Conservation (phyloP, 208 protist genomes). For the Leishmania arabica region DNA sequence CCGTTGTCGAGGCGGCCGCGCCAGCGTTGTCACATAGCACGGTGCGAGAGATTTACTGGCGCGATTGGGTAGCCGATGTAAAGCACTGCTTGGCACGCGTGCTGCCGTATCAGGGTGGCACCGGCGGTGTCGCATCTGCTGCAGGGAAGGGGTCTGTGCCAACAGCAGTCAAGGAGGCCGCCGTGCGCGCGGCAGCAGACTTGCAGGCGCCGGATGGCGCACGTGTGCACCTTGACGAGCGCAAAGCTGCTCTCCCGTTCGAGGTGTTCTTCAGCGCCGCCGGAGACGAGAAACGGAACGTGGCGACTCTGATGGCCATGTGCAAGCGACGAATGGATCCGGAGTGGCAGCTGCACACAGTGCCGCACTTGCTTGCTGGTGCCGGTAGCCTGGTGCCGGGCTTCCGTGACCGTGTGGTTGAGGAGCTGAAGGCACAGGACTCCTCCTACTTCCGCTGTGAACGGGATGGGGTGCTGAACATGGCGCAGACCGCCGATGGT, state of each 20-base stretch:
- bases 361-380: conserved; percentile 79
- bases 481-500: conserved; percentile 38
- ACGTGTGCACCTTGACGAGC: conserved; percentile 24
- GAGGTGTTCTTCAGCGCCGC: conserved; percentile 61
- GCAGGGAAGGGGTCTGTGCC: not conserved
- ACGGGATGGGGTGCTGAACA: conserved; percentile 45
- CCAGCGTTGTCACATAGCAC: conserved; percentile 13
- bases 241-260: conserved; percentile 35
- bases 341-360: conserved; percentile 72
- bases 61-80: conserved; percentile 40
- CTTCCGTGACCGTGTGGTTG: conserved; percentile 55
- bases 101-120: conserved; percentile 9
- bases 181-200: not conserved
- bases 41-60: conserved; percentile 14
- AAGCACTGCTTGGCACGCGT: conserved; percentile 35
- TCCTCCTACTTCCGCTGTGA: conserved; percentile 81
- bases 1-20: conserved; percentile 23
- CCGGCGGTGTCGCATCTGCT: not conserved
- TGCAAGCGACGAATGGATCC: conserved; percentile 68
- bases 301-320: conserved; percentile 47
- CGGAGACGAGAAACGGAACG: conserved; percentile 15
- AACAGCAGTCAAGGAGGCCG: not conserved
- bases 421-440: conserved; percentile 66
- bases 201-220: conserved; percentile 32
- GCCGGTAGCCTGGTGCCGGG: conserved; percentile 40